phyloP scores from a whole-genome alignment of 2,329 filamentous ascomycete species.

The Diaporthe sp. region DNA sequence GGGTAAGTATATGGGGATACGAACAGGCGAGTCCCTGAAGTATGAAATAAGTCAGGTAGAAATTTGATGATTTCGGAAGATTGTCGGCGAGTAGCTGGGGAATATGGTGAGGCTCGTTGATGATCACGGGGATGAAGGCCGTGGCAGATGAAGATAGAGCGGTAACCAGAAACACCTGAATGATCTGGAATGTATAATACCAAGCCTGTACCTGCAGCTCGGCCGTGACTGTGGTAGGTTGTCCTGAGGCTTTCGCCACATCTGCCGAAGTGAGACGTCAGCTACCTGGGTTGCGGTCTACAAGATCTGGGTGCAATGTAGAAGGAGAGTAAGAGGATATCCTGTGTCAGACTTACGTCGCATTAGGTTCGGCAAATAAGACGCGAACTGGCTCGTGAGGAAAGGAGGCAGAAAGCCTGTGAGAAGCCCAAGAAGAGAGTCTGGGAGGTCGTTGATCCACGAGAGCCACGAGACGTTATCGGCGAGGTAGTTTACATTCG shows the following conservation, averaged over 20 bases:
- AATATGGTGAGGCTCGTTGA: conserved; percentile 68
- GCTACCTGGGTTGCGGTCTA: neutral
- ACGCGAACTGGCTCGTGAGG: conserved; percentile 38
- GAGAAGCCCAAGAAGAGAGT: conserved; percentile 85
- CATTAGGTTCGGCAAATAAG: conserved; percentile 77
- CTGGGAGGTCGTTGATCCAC: conserved; percentile 83
- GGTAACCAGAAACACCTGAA: conserved; percentile 87
- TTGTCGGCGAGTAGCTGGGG: conserved; percentile 71
- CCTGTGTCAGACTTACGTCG: conserved; percentile 66
- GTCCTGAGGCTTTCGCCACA: conserved; percentile 78
- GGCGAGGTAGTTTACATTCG: conserved; percentile 81
- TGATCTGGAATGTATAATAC: conserved; percentile 84
- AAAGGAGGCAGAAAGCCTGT: conserved; percentile 84
- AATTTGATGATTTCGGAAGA: conserved; percentile 80
- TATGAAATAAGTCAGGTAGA: conserved; percentile 69
- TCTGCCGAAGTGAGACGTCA: conserved; percentile 53
- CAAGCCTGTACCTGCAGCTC: conserved; percentile 84
- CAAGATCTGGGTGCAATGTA: conserved; percentile 37
- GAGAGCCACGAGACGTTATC: conserved; percentile 75
- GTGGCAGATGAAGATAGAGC: conserved; percentile 82
- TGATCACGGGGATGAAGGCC: conserved; percentile 67
- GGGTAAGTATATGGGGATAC: neutral
- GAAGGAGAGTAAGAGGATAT: neutral
- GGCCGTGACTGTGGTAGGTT: conserved; percentile 76
- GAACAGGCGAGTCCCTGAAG: conserved; percentile 42